Evolutionary conservation across 116 monocot species (phyloP).

Genomic region (Posidonia oceanica): DNA sequence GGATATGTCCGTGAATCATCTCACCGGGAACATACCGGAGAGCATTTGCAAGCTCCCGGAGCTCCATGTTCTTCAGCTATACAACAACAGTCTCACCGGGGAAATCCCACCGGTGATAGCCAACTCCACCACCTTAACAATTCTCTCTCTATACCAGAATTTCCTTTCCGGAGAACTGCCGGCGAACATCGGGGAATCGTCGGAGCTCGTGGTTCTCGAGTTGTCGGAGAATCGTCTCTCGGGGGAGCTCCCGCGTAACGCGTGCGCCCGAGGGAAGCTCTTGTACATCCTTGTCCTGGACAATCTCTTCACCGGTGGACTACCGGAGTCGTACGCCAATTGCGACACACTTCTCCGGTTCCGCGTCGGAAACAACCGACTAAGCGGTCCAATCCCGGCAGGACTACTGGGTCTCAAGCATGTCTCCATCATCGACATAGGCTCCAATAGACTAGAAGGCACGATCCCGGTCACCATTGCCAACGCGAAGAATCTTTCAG

Average conservation of each 20-base stretch:
- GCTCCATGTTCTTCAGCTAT: conserved; percentile 61
- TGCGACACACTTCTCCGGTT: conserved; percentile 66
- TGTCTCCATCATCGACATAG: conserved; percentile 67
- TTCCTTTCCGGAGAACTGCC: conserved; percentile 60
- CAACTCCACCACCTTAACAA: conserved; percentile 61
- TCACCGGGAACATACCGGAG: conserved; percentile 62
- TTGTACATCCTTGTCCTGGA: conserved; percentile 60
- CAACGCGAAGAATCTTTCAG: conserved; percentile 66
- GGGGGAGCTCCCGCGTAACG: conserved; percentile 48
- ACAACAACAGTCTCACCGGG: conserved; percentile 75
- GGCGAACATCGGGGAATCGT: conserved; percentile 42
- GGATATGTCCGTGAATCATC: conserved; percentile 64
- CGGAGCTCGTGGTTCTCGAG: conserved; percentile 56
- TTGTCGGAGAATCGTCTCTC: conserved; percentile 74
- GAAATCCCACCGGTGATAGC: conserved; percentile 46
- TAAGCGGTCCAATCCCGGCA: conserved; percentile 47
- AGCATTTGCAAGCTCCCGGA: conserved; percentile 36
- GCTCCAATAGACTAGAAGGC: conserved; percentile 64
- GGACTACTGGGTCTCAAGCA: conserved; percentile 55
- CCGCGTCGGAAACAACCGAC: conserved; percentile 56
- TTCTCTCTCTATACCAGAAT: conserved; percentile 69
- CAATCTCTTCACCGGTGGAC: conserved; percentile 48
- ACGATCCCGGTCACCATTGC: conserved; percentile 33
- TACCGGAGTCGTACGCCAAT: conserved; percentile 47
- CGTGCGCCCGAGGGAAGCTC: conserved; percentile 50